phyloP scores from a whole-genome alignment of 352 stramenopile species.

The Globisporangium middletonii region DNA sequence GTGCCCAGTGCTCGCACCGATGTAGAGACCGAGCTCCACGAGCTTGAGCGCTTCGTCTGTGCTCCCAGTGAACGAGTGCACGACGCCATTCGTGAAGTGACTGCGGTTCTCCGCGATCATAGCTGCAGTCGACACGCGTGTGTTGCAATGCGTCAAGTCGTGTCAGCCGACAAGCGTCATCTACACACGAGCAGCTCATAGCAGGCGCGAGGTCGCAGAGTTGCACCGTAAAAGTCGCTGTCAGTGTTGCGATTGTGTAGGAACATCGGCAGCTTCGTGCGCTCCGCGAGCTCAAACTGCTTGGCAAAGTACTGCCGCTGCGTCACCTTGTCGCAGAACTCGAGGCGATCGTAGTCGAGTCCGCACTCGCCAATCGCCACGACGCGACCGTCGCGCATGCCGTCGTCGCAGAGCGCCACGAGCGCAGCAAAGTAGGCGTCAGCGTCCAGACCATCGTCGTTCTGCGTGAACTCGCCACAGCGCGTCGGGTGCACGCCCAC shows the following conservation, averaged over 20 bases:
- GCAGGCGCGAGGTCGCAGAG: too few relatives aligned
- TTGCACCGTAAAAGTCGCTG: conserved; percentile 87
- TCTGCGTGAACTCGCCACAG: conserved; percentile 84
- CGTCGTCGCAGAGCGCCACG: conserved; percentile 47
- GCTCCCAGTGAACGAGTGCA: conserved; percentile 95
- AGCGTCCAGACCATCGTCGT: conserved; percentile 35
- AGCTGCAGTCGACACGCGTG: conserved; percentile 19
- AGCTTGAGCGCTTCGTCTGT: conserved; percentile 90
- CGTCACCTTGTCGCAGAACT: conserved; percentile 91
- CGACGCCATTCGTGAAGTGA: conserved; percentile 85
- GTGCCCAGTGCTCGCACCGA: conserved; percentile 48
- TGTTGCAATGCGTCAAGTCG: background rate
- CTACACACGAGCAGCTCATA: background rate
- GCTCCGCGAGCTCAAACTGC: conserved; percentile 89
- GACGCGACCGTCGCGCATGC: conserved; percentile 55
- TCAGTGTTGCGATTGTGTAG: conserved; percentile 95
- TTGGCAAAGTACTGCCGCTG: conserved; percentile 92
- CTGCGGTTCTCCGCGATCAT: conserved; percentile 65
- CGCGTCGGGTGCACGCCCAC: conserved; percentile 91
- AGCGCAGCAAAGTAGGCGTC: conserved; percentile 63
- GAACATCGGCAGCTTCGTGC: conserved; percentile 90
- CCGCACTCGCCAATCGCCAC: conserved; percentile 96
- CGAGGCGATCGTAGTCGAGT: conserved; percentile 95
- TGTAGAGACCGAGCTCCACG: conserved; percentile 92
- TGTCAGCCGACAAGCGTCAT: background rate